Evolutionary conservation across 441 rosid genomes (phyloP).

Genomic region (Brassica balearica): DNA sequence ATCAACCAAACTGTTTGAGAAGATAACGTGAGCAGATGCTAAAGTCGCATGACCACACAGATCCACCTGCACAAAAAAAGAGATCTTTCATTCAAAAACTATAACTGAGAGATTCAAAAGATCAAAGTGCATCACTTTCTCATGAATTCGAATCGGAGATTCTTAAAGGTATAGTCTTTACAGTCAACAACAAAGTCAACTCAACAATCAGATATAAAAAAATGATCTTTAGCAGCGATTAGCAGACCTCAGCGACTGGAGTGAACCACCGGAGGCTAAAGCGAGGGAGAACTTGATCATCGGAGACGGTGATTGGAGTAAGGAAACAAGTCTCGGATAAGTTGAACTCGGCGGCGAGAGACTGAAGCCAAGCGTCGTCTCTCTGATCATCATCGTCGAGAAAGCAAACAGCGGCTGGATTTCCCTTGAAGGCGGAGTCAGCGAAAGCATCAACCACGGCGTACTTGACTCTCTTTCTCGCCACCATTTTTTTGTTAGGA

Average conservation of each 20-base stretch:
- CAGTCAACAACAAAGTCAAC: not conserved
- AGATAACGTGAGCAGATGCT: slow-evolving; percentile 70
- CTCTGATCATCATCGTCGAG: slow-evolving; percentile 60
- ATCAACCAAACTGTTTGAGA: slow-evolving; percentile 55
- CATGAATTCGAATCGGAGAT: not conserved
- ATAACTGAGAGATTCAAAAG: too few relatives aligned
- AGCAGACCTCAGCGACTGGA: slow-evolving; percentile 60
- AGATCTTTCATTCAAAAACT: not conserved
- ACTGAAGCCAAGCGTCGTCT: slow-evolving; percentile 69
- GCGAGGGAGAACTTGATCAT: slow-evolving; percentile 54
- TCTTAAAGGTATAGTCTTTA: not conserved
- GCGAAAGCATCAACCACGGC: slow-evolving; percentile 74
- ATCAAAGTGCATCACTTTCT: not conserved
- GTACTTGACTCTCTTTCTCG: slow-evolving; percentile 51
- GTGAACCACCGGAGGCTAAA: slow-evolving; percentile 82
- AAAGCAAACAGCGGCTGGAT: slow-evolving; percentile 76
- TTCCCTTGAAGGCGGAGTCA: slow-evolving; percentile 69
- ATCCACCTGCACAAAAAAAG: slow-evolving; percentile 46
- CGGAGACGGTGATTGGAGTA: slow-evolving; percentile 43
- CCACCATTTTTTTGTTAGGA: slow-evolving; percentile 38
- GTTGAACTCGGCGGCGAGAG: slow-evolving; percentile 74
- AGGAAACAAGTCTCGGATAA: slow-evolving; percentile 61
- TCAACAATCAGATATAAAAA: too few relatives aligned
- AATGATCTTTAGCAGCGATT: not conserved
- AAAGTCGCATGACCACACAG: slow-evolving; percentile 88